Base-by-base conservation (phyloP, 495 filamentous ascomycete species). In the Penicillium bovifimosum region DNA sequence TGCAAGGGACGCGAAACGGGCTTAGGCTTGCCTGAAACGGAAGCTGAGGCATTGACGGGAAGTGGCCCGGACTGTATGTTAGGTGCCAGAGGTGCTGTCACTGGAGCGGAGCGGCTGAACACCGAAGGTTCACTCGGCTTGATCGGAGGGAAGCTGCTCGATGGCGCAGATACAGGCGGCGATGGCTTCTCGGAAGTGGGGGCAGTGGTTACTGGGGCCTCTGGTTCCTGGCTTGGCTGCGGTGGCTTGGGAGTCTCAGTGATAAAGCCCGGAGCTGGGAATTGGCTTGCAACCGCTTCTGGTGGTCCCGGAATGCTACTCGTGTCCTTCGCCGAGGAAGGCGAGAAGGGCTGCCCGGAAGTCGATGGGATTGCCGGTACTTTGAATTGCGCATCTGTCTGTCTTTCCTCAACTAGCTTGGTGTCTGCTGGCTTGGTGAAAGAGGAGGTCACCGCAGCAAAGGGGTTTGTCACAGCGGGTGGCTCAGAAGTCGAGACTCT, bases 361-460 rank as follows among this genome's bases (percentile, higher is more conserved):
- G n/a, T 9, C 4, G 27, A 14, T 1, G 13, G 9, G 16, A 14
- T 6, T 16, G 24, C 24, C 5, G n/a, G n/a, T 10, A 28, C 41
- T 26, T 43, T 38, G 20, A n/a, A 8, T 38, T 47, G 35, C 2
- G 10, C 24, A 36, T 29, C 52, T 34, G 33, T 44, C 43, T n/a
- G n/a, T n/a, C n/a, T n/a, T n/a, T n/a, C n/a, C n/a, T n/a, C n/a
- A n/a, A n/a, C n/a, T n/a, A n/a, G n/a, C n/a, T n/a, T n/a, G n/a
- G n/a, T n/a, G n/a, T n/a, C 43, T 3, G 48, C 29, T 20, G 52
- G 35, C 10, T 59, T 55, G 17, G 54, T 9, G n/a, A 59, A 56
- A 17, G 59, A 8, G 54, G 44, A 33, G 58, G 62, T 9, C n/a
- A 50, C 35, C n/a, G 54, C 4, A 42, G 47, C 13, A 20, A 38